These are phyloP conservation scores for Solanum sitiens DNA, from an alignment of 257 asterid genomes.

Conservation along the genomic window DNA sequence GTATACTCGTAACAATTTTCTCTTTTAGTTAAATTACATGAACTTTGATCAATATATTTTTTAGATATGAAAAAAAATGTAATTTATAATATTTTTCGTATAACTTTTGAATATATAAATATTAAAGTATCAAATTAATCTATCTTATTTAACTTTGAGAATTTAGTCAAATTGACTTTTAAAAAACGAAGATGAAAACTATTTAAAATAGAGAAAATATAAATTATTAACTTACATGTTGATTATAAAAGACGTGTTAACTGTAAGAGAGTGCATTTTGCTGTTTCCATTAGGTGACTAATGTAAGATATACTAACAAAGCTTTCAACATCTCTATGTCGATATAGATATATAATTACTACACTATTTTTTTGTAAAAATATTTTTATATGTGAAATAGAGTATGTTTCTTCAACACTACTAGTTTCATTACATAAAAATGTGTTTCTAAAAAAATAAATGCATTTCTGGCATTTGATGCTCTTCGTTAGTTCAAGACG, in stretches of 20 bases:
- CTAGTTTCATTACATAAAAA: background rate
- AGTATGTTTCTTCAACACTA: background rate
- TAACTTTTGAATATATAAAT: background rate
- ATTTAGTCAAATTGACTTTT: background rate
- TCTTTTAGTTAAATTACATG: background rate
- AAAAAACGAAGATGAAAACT: fast-evolving
- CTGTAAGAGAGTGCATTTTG: background rate
- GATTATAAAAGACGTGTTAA: background rate
- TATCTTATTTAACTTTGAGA: background rate
- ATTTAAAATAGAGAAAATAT: too few species aligned
- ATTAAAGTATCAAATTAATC: background rate
- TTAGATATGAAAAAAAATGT: too few species aligned
- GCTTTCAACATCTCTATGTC: background rate
- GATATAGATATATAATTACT: background rate
- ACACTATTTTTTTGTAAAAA: background rate
- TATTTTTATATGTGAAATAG: background rate
- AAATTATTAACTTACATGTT: background rate
- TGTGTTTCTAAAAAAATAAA: background rate
- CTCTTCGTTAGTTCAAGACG: background rate
- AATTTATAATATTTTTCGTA: background rate
- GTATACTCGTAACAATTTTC: background rate
- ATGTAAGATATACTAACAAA: background rate
- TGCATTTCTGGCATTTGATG: background rate
- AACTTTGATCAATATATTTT: background rate
- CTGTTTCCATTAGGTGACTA: background rate